Percentiles rank a stretch among this genome's conserved stretches.
These are phyloP conservation scores for Parietaria judaica DNA, from an alignment of 306 rosid species.

Conservation along the genomic window DNA sequence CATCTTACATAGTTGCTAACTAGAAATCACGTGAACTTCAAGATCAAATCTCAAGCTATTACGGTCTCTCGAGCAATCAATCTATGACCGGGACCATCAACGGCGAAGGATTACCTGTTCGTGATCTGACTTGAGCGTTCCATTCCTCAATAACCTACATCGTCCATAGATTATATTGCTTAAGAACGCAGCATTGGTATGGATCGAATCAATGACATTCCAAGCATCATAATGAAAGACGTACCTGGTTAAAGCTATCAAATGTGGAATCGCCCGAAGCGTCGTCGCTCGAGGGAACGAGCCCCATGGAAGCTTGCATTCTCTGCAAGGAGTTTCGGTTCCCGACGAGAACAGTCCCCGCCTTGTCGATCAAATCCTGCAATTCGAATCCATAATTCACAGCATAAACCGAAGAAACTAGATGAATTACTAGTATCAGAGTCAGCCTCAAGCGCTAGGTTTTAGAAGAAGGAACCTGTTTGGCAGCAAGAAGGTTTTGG, in stretches of 20 bases:
- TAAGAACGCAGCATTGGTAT: too few relatives aligned
- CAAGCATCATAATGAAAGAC: neutral
- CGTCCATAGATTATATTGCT: too few relatives aligned
- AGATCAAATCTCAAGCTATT: too few relatives aligned
- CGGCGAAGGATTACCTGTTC: conserved; percentile 35
- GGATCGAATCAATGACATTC: too few relatives aligned
- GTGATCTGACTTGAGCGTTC: conserved; percentile 70
- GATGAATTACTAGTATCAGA: neutral
- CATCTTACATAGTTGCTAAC: too few relatives aligned
- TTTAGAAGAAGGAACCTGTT: conserved; percentile 44
- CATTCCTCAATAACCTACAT: conserved; percentile 83
- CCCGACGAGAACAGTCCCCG: conserved; percentile 63
- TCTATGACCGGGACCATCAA: too few relatives aligned
- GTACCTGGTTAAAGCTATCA: conserved; percentile 70
- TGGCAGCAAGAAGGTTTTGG: conserved; percentile 70
- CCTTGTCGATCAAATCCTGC: conserved; percentile 85
- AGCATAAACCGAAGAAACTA: neutral
- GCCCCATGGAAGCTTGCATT: conserved; percentile 61
- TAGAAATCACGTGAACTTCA: too few relatives aligned
- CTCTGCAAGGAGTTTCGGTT: conserved; percentile 58
- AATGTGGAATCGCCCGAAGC: conserved; percentile 52
- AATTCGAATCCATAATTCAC: conserved; percentile 1
- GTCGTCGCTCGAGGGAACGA: conserved; percentile 26
- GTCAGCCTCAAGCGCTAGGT: neutral
- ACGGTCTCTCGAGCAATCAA: too few relatives aligned